A percentile compares a stretch with the other conserved stretches of the same genome.
These are phyloP conservation scores for Cladosporium oxysporum DNA, from an alignment of 2,329 filamentous ascomycete genomes.

Conservation along the genomic window DNA sequence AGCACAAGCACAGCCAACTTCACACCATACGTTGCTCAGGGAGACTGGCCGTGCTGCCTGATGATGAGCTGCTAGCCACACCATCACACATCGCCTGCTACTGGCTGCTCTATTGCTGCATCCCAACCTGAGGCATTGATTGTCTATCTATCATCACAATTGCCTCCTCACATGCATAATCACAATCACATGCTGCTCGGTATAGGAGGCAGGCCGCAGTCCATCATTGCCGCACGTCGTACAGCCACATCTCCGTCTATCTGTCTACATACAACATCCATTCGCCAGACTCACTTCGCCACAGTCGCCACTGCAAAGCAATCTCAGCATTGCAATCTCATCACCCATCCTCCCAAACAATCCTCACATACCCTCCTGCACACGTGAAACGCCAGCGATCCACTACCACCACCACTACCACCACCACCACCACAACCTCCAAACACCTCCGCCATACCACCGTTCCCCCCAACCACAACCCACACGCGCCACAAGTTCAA, in stretches of 20 bases:
- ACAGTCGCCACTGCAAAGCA: background rate
- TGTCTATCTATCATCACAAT: background rate
- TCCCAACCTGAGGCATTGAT: background rate
- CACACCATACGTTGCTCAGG: constrained; percentile 5
- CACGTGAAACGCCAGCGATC: background rate
- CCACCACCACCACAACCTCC: background rate
- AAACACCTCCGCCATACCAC: background rate
- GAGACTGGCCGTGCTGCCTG: constrained; percentile 1
- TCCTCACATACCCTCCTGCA: background rate
- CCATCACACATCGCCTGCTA: background rate
- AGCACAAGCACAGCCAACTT: background rate
- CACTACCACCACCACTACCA: background rate
- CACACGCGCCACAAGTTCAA: constrained; percentile 9
- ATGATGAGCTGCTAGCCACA: background rate
- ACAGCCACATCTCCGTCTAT: background rate
- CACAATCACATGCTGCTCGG: background rate
- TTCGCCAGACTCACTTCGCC: background rate
- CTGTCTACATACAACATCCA: background rate
- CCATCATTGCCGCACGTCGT: background rate
- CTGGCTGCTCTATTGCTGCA: background rate
- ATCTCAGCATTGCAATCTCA: background rate
- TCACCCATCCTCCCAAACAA: background rate
- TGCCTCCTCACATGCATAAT: background rate
- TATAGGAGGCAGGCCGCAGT: background rate
- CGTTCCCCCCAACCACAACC: background rate